Base-by-base conservation (phyloP, 495 filamentous ascomycete species). In the Penicillium roqueforti region DNA sequence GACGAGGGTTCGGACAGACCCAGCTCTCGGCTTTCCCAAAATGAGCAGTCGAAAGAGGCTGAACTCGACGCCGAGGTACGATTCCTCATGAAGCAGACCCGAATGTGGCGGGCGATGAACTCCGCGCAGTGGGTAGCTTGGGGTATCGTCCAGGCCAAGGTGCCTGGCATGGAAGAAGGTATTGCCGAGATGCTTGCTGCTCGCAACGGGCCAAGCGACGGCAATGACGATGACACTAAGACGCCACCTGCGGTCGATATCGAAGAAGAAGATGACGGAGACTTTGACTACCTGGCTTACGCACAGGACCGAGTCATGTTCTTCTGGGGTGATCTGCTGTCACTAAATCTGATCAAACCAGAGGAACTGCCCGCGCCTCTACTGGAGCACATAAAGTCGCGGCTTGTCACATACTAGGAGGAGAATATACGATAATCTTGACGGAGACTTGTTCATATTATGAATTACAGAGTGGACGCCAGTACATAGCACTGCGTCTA, bases 131-230 rank as follows among this genome's bases (percentile, higher is more conserved):
- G 95, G 95, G 83, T 91, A 23, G 88, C 89, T 1, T 99, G 95
- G 93, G 93, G 93, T 25, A 88, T 97, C 42, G 86, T 97, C 47
- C 95, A 97, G 73, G 92, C 93, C 23, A 92, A 92, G 65, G 76
- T 90, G 6, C 80, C 87, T 0, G 90, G 82, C 4, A 72, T 83
- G 71, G 73, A 72, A 43, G 70, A 75, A 57, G 68, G 59, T 1
- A 64, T 69, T 46, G 61, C 60, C 6, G 60, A 55, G 49, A 56
- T 58, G 54, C 46, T 44, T 14, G 58, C 47, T 37, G 48, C 59
- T 19, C 31, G 43, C 28, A 44, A 58, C 16, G 42, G 23, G 18
- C 28, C 52, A 6, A 22, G 43, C 47, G 22, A 66, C 53, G 40
- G 54, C 3, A 48, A 55, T 3, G 57, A 45, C 11, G 41, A 61